Evolutionary conservation across 2,329 filamentous ascomycete species (phyloP), one percentile per base, ranked within the genome.

Genomic region (Blastomyces emzantsi): DNA sequence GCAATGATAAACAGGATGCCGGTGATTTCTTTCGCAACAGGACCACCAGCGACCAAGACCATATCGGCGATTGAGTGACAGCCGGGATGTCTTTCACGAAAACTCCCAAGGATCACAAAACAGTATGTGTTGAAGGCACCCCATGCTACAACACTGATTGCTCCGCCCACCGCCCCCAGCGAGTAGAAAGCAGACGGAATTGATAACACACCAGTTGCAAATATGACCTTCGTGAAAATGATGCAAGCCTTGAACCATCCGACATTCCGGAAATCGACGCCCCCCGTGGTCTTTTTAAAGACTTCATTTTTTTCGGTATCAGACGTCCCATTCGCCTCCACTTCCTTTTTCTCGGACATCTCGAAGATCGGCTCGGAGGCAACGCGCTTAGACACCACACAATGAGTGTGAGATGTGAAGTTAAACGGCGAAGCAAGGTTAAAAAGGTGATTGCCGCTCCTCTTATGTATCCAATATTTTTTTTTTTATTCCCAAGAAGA

Each of bases 1-100:
- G 82, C 82, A 7, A 85, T 72, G 19, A 86, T 78, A 72, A 86
- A 87, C 1, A 87, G 70, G 0, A 79, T 68, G 0, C 85, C 84
- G 11, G 79, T 77, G 0, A 86, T 54, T 69, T 87, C 84, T 61
- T 78, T 80, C 13, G 82, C 67, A 66, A 81, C 73, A 1, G 71
- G 68, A 0, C 84, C 84, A 1, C 84, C 83, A 0, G 87, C 78
- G 0, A 83, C 75, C 28, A 81, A 72, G 1, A 82, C 83, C 83
- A 87, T 87, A 64, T 87, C 83, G 28, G 81, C 78, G 54, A 83
- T 80, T 17, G 75, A 78, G 68, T 85, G 82, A 64, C 81, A 83
- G 30, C 77, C 77, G 0, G 80, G 77, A 63, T 84, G 79, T 30
- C 73, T 71, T 64, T 80, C 79, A n/a, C 81, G 74, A 65, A 83